These are phyloP conservation scores for Boletus subcaerulescens DNA, from an alignment of 768 basidiomycete species.

Conservation along the genomic window DNA sequence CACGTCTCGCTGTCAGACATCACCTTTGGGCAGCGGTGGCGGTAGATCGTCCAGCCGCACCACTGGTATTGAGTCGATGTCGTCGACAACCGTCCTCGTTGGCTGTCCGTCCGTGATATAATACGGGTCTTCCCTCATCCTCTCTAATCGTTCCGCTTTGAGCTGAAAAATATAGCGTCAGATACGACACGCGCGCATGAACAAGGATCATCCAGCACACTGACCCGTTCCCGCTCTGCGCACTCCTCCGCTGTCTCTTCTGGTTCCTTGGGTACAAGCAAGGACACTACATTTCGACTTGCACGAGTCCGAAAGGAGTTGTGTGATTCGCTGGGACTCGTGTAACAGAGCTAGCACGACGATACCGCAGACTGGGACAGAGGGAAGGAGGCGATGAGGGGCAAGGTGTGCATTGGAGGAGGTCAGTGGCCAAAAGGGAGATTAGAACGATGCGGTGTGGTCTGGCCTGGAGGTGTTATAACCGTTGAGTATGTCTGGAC, in stretches of 20 bases:
- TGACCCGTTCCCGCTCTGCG: slow-evolving; percentile 61
- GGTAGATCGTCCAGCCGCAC: slow-evolving; percentile 77
- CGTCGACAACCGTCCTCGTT: slow-evolving; percentile 40
- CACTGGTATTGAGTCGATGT: slow-evolving; percentile 91
- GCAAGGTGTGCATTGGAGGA: no score
- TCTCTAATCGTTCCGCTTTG: slow-evolving; percentile 71
- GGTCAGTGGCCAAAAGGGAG: no score
- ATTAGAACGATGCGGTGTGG: no score
- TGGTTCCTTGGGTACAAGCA: slow-evolving; percentile 38
- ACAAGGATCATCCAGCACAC: slow-evolving; percentile 19
- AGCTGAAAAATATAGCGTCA: slow-evolving; percentile 43
- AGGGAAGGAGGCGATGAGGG: no score
- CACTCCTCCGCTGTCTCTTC: slow-evolving; percentile 58
- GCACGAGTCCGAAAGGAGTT: no score
- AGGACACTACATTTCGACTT: no score
- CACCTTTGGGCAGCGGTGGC: slow-evolving; percentile 39
- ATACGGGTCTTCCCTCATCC: slow-evolving; percentile 84
- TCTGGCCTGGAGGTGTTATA: no score
- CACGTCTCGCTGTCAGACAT: background rate
- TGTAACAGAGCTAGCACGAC: no score
- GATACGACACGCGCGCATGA: background rate
- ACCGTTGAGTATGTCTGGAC: no score
- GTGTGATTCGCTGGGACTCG: no score
- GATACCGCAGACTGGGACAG: no score
- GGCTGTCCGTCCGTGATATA: slow-evolving; percentile 73